Conservation (phyloP, 176 grass and related monocot species). For the Luzula sylvatica region DNA sequence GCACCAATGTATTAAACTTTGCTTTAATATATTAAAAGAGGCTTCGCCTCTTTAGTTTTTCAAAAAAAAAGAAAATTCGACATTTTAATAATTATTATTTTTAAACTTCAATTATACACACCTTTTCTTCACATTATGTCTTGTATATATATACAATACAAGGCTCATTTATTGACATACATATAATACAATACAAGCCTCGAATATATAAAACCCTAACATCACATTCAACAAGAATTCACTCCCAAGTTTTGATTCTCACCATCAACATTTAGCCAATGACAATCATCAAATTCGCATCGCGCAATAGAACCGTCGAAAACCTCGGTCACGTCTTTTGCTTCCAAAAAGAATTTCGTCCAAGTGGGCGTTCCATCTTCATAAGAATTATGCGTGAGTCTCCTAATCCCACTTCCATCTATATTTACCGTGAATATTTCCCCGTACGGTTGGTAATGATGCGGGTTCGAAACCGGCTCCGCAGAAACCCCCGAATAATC, state of each 20-base stretch:
- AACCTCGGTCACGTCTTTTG: conserved; percentile 43
- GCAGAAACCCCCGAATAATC: conserved; percentile 77
- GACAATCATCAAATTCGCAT: conserved; percentile 56
- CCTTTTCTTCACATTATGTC: too few species aligned
- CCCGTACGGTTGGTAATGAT: conserved; percentile 87
- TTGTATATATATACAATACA: too few species aligned
- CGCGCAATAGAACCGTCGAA: conserved; percentile 27
- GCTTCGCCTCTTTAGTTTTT: too few species aligned
- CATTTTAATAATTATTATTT: too few species aligned
- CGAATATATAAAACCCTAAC: too few species aligned
- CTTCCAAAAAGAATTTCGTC: conserved; percentile 39
- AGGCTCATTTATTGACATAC: too few species aligned
- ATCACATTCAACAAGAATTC: too few species aligned
- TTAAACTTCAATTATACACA: too few species aligned
- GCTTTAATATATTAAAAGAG: too few species aligned
- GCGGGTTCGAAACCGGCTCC: conserved; percentile 76
- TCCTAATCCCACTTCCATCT: conserved; percentile 42
- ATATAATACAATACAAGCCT: too few species aligned
- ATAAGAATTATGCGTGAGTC: conserved; percentile 79
- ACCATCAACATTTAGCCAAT: conserved; percentile 49
- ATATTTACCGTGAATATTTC: conserved; percentile 68
- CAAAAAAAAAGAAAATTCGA: too few species aligned
- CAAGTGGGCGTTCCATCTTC: conserved; percentile 92
- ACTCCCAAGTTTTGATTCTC: background rate
- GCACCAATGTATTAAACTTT: too few species aligned